phyloP scores from a whole-genome alignment of 257 asterid genomes.

The Leptodermis oblonga region DNA sequence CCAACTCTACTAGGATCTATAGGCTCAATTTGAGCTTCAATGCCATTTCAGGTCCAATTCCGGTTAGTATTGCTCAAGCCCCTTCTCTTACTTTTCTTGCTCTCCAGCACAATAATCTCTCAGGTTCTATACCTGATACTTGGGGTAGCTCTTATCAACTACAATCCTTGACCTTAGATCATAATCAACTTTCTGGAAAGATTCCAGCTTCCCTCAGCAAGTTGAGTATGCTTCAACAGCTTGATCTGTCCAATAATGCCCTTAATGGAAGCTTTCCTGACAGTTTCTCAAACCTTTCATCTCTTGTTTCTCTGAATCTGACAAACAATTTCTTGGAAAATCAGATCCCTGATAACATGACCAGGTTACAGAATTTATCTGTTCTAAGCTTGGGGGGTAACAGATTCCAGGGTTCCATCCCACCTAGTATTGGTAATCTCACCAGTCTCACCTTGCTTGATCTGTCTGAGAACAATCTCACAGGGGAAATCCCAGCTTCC shows the following conservation, averaged over 20 bases:
- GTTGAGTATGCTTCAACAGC: slow-evolving; percentile 34
- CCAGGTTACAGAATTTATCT: slow-evolving; percentile 39
- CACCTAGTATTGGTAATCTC: slow-evolving; percentile 49
- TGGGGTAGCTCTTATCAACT: slow-evolving; percentile 59
- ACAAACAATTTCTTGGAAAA: slow-evolving; percentile 40
- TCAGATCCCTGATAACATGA: slow-evolving; percentile 41
- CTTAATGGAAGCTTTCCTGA: slow-evolving; percentile 45
- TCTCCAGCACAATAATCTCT: slow-evolving; percentile 63
- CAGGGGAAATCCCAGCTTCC: slow-evolving; percentile 68
- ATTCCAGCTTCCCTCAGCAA: slow-evolving; percentile 56
- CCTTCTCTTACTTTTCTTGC: slow-evolving; percentile 71
- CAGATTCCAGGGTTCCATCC: slow-evolving; percentile 48
- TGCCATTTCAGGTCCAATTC: slow-evolving; percentile 64
- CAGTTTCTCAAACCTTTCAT: slow-evolving; percentile 36
- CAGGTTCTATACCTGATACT: slow-evolving; percentile 58
- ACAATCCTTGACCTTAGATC: slow-evolving; percentile 40
- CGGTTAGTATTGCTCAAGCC: slow-evolving; percentile 38
- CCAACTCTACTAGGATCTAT: slow-evolving; percentile 53
- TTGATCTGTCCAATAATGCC: slow-evolving; percentile 51
- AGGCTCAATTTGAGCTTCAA: slow-evolving; percentile 77
- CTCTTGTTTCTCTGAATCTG: slow-evolving; percentile 35
- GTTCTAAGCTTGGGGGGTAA: slow-evolving; percentile 46
- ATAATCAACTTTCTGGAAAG: slow-evolving; percentile 54
- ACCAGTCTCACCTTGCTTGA: slow-evolving; percentile 46
- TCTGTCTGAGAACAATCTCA: slow-evolving; percentile 60